Conservation (phyloP, 345 rosid species). For the Pistacia atlantica region DNA sequence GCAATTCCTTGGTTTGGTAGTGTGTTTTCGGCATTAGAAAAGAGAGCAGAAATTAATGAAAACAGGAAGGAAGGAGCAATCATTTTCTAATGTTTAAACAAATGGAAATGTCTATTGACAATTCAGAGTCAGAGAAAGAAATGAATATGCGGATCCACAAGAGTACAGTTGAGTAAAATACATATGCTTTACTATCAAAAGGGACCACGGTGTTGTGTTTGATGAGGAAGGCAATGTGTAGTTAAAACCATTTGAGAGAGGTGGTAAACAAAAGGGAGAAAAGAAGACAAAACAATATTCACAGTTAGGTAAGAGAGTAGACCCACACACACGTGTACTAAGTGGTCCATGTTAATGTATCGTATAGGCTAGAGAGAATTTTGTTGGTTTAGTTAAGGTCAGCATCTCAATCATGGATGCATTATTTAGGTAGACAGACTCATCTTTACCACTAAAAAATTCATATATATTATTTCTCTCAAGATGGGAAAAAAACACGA, state of each 20-base stretch:
- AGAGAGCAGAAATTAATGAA: neutral
- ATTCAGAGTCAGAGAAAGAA: no score
- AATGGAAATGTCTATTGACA: no score
- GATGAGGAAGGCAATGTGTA: no score
- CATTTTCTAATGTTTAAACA: neutral
- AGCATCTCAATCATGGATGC: conserved; percentile 63
- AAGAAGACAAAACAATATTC: conserved; percentile 19
- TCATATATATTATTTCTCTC: neutral
- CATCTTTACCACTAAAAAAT: conserved; percentile 23
- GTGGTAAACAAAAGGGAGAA: no score
- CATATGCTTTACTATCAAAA: neutral
- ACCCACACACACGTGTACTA: conserved; percentile 60
- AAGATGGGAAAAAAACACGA: conserved; percentile 23
- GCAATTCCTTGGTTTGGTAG: neutral
- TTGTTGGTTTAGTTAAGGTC: conserved; percentile 50
- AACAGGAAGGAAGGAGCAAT: neutral
- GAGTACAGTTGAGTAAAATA: no score
- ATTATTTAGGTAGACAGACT: conserved; percentile 49
- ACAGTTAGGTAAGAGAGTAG: conserved; percentile 40
- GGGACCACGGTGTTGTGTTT: neutral
- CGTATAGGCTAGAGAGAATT: conserved; percentile 22
- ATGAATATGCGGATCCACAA: no score
- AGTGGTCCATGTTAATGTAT: conserved; percentile 32
- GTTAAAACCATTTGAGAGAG: no score
- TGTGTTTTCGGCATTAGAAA: neutral